phyloP scores from a whole-genome alignment of 2,329 filamentous ascomycete species.

The Phaeosphaeria sp. region DNA sequence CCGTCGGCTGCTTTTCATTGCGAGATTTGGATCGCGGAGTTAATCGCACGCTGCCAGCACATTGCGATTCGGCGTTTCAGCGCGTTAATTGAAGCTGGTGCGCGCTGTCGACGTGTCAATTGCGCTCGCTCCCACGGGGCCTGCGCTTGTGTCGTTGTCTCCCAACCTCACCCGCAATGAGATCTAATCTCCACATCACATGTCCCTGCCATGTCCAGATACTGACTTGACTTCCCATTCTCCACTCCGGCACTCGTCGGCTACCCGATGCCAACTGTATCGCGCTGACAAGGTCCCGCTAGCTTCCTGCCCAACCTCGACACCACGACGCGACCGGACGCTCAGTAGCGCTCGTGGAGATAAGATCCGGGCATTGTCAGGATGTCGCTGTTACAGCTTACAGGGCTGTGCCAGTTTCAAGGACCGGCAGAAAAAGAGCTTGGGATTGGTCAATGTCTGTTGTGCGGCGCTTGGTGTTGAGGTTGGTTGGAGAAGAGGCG shows the following conservation, averaged over 20 bases:
- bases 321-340: neutral
- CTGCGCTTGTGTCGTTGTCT: neutral
- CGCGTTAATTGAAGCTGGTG: neutral
- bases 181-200: neutral
- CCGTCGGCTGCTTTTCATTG: constrained; percentile 2
- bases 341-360: neutral
- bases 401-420: constrained; percentile 34
- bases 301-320: neutral
- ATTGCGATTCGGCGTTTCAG: neutral
- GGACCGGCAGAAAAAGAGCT: constrained; percentile 33
- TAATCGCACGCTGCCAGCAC: constrained; percentile 6
- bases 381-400: constrained; percentile 6
- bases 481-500: constrained; percentile 16
- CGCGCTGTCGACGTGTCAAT: constrained; percentile 4
- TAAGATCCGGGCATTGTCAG: constrained; percentile 3
- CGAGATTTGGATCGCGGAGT: neutral
- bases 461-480: constrained; percentile 10
- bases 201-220: neutral
- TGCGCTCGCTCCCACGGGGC: neutral
- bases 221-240: neutral
- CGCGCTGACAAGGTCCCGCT: constrained; percentile 4
- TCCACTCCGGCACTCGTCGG: constrained; percentile 2
- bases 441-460: constrained; percentile 23
- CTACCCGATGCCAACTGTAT: constrained; percentile 3
- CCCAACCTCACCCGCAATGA: constrained; percentile 3